Conservation (phyloP, 257 asterid genomes). For the Echium plantagineum region DNA sequence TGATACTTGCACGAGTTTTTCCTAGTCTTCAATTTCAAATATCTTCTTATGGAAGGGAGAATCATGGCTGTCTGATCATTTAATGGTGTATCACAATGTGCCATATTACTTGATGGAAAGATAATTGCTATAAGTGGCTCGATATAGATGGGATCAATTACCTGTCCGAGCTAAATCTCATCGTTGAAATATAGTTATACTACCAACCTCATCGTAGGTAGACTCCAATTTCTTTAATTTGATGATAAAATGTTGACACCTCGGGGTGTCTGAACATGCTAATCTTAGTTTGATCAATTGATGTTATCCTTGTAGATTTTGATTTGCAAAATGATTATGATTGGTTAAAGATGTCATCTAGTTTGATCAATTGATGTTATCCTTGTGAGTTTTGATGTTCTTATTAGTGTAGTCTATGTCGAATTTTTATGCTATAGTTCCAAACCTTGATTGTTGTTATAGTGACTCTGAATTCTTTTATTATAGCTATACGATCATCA, state of each 20-base stretch:
- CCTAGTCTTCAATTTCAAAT: no score
- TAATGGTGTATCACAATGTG: background rate
- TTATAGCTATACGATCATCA: constrained; percentile 73
- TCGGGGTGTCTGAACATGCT: background rate
- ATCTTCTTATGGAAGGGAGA: no score
- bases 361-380: no score
- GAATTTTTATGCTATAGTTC: background rate
- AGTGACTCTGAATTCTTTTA: background rate
- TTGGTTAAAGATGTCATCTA: no score
- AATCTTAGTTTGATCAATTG: background rate
- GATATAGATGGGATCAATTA: background rate
- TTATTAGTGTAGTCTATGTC: background rate
- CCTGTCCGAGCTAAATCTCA: background rate
- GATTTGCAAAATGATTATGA: no score
- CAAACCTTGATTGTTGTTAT: background rate
- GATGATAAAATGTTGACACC: no score
- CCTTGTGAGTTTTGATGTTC: background rate
- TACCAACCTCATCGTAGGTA: background rate
- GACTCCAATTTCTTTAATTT: no score
- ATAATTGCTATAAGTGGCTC: background rate
- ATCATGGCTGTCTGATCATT: background rate
- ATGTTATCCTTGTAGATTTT: background rate
- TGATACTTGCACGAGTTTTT: no score
- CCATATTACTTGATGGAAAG: background rate
- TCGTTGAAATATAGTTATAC: background rate